A percentile compares a stretch with the other conserved stretches of the same genome.
These are phyloP conservation scores for Teunomyces pallodes DNA, from an alignment of 805 yeast species.

Conservation along the genomic window DNA sequence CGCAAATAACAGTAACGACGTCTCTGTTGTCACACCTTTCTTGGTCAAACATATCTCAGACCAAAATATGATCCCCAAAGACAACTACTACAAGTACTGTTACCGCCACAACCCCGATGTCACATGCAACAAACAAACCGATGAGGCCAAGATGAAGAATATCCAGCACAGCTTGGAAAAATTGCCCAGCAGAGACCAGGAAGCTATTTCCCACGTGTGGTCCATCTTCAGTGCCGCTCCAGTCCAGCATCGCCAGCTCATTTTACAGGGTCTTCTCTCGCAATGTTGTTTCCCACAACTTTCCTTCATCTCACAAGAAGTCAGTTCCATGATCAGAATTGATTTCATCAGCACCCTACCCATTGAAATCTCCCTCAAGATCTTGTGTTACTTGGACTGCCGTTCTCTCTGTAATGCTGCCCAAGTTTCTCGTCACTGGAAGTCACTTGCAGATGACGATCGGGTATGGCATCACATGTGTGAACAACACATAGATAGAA, in stretches of 20 bases:
- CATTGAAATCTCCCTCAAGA: conserved; percentile 77
- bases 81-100: conserved; percentile 69
- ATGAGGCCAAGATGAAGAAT: conserved; percentile 58
- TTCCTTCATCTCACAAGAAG: conserved; percentile 79
- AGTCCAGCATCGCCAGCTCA: conserved; percentile 63
- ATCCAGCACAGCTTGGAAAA: conserved; percentile 58
- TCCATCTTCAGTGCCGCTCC: conserved; percentile 77
- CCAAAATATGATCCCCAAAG: conserved; percentile 43
- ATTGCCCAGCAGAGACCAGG: conserved; percentile 68
- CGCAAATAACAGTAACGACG: conserved; percentile 11
- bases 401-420: conserved; percentile 92
- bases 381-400: conserved; percentile 87
- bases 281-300: conserved; percentile 96
- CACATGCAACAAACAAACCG: conserved; percentile 67
- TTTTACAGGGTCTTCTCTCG: conserved; percentile 76
- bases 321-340: conserved; percentile 74
- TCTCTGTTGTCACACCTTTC: conserved; percentile 40
- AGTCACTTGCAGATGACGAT: conserved; percentile 88
- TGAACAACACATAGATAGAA: conserved; percentile 95
- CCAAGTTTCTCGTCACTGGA: conserved; percentile 87
- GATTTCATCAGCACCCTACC: conserved; percentile 88
- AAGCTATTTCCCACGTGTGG: conserved; percentile 81
- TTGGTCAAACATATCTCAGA: conserved; percentile 40
- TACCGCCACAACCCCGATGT: conserved; percentile 92
- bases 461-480: conserved; percentile 98